Evolutionary conservation across 495 filamentous ascomycete genomes (phyloP), one percentile per base, ranked within the genome.

Genomic region (Sabuloglossum arenarium): DNA sequence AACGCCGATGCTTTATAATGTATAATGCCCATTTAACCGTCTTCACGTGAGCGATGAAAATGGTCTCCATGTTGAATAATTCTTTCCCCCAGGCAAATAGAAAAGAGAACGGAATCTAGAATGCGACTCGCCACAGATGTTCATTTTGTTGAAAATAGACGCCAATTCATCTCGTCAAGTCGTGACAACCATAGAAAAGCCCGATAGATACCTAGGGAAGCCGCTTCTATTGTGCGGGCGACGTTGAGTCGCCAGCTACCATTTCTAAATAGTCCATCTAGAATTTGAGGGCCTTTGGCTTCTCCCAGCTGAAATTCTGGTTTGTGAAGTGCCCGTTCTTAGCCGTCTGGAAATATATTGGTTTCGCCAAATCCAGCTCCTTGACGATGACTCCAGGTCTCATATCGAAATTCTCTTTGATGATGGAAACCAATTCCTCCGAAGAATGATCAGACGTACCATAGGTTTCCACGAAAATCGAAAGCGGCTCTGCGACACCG

Each of bases 311-410:
- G 80, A 96, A 98, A 68, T 74, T 74, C 79, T 94, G 91, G 84
- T 95, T 91, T 72, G 90, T 94, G 76, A 98, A 98, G 79, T 98
- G 91, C 64, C 90, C 91, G 72, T 97, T 96, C 85, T 95, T 95
- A 66, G 91, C 91, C 29, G 91, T 98, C 76, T 89, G 77, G 81
- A 78, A 80, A 82, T 98, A 98, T 79, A 97, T 94, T 61, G 91
- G 91, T 74, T 87, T 86, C 68, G 81, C 78, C 57, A 98, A 79
- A 70, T 97, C 82, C 54, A 98, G 85, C 74, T 95, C 88, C 78
- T 86, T 88, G 72, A 96, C 91, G 66, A 98, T 98, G 68, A 95
- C 87, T 79, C 91, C 91, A 56, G 91, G 91, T 62, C 91, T 78
- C 67, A 98, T 77, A 73, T 98, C 90, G 67, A 98, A 98, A 80